Evolutionary conservation across 225 moss, liverwort and hornwort species (phyloP).

Genomic region (Bryum argenteum): DNA sequence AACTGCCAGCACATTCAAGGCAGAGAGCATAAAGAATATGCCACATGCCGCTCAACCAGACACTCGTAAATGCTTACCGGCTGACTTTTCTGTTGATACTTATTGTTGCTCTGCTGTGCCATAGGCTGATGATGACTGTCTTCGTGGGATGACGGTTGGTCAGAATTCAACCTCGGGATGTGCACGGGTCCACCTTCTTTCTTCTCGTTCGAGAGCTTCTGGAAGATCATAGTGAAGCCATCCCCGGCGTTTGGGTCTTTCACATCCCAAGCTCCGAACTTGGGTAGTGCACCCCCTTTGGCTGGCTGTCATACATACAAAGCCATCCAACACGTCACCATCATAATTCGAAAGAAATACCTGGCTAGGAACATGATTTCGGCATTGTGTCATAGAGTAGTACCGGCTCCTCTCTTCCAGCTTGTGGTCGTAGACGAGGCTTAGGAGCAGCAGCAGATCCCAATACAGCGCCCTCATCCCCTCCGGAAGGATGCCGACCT

Average conservation of each 20-base stretch:
- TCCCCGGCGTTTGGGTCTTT: constrained; percentile 67
- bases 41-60: constrained; percentile 14
- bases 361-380: constrained; percentile 4
- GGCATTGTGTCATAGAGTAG: constrained; percentile 15
- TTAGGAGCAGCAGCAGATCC: constrained; percentile 40
- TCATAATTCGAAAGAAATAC: neutral
- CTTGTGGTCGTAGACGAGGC: constrained; percentile 43
- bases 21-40: constrained; percentile 2
- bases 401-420: constrained; percentile 56
- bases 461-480: constrained; percentile 51
- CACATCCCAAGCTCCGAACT: constrained; percentile 68
- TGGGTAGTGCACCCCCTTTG: constrained; percentile 65
- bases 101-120: constrained; percentile 21
- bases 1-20: constrained; percentile 4
- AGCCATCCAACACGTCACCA: constrained; percentile 13
- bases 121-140: constrained; percentile 47
- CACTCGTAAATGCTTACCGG: constrained; percentile 42
- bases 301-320: constrained; percentile 47
- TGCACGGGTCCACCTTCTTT: constrained; percentile 69
- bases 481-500: constrained; percentile 44
- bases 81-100: neutral
- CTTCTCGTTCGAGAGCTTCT: constrained; percentile 62
- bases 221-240: constrained; percentile 70
- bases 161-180: constrained; percentile 62
- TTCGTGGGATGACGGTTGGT: constrained; percentile 32